phyloP scores from a whole-genome alignment of 345 rosid genomes.

The Euphorbia lathyris region DNA sequence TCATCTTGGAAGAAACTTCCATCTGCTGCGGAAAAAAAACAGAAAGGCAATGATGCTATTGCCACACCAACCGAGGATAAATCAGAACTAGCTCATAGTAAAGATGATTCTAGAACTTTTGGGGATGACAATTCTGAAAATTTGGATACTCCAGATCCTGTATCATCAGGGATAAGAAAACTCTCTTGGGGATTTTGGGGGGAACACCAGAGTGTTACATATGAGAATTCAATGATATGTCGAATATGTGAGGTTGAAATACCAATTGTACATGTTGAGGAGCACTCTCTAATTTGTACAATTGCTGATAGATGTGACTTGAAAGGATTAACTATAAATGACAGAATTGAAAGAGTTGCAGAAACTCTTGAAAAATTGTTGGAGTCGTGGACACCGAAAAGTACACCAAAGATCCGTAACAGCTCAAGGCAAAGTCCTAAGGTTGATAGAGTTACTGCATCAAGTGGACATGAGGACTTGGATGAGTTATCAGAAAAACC shows the following conservation, averaged over 20 bases:
- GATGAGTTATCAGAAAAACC: constrained; percentile 43
- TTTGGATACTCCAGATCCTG: constrained; percentile 48
- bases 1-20: constrained; percentile 98
- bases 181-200: constrained; percentile 68
- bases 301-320: constrained; percentile 96
- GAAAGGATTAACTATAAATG: constrained; percentile 77
- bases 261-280: constrained; percentile 98
- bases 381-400: constrained; percentile 81
- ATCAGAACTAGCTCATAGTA: constrained; percentile 29
- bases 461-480: constrained; percentile 41
- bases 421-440: constrained; percentile 52
- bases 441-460: constrained; percentile 35
- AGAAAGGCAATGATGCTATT: constrained; percentile 41
- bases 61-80: constrained; percentile 50
- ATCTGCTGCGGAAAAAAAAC: constrained; percentile 66
- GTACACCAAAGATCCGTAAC: constrained; percentile 46
- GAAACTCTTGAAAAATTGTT: constrained; percentile 80
- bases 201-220: constrained; percentile 52
- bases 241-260: constrained; percentile 98
- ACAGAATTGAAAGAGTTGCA: constrained; percentile 85
- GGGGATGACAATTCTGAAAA: constrained; percentile 44
- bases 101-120: constrained; percentile 40
- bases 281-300: constrained; percentile 91
- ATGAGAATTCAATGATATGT: constrained; percentile 89
- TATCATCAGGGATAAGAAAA: constrained; percentile 42